phyloP scores from a whole-genome alignment of 2,329 filamentous ascomycete genomes.

The Aspergillus phoenicis region DNA sequence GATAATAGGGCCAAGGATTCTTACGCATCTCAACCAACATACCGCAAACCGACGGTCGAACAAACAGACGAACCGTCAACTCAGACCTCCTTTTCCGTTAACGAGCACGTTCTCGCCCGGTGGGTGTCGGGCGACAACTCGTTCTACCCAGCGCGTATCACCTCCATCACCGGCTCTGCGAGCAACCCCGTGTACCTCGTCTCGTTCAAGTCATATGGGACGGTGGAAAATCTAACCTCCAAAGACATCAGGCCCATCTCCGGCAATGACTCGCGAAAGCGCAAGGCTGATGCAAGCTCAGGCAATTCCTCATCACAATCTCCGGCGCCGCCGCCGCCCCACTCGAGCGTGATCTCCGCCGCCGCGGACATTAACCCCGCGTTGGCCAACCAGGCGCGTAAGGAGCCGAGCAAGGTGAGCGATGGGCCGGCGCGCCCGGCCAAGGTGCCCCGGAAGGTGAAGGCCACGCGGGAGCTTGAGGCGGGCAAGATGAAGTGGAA shows the following conservation, averaged over 20 bases:
- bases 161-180: slow-evolving; percentile 89
- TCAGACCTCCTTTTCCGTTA: slow-evolving; percentile 72
- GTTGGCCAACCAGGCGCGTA: slow-evolving; percentile 64
- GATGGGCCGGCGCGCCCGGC: slow-evolving; percentile 61
- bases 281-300: slow-evolving; percentile 80
- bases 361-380: slow-evolving; percentile 68
- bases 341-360: slow-evolving; percentile 64
- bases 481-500: slow-evolving; percentile 93
- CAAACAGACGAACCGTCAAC: slow-evolving; percentile 53
- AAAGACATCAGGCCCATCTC: slow-evolving; percentile 81
- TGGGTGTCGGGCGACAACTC: slow-evolving; percentile 87
- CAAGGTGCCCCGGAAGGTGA: slow-evolving; percentile 75
- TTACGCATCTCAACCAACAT: slow-evolving; percentile 69
- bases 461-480: slow-evolving; percentile 90
- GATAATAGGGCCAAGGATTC: slow-evolving; percentile 84
- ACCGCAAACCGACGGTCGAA: slow-evolving; percentile 49
- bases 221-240: slow-evolving; percentile 76
- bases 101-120: slow-evolving; percentile 86
- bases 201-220: slow-evolving; percentile 86
- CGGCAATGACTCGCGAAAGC: slow-evolving; percentile 68
- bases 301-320: slow-evolving; percentile 50
- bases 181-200: slow-evolving; percentile 90
- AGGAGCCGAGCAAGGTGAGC: slow-evolving; percentile 64
- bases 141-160: slow-evolving; percentile 91
- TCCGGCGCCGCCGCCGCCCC: slow-evolving; percentile 43